Evolutionary conservation across 164 flowering plant genomes (phyloP), one percentile per base, ranked within the genome.

Genomic region (Vitis labrusca): DNA sequence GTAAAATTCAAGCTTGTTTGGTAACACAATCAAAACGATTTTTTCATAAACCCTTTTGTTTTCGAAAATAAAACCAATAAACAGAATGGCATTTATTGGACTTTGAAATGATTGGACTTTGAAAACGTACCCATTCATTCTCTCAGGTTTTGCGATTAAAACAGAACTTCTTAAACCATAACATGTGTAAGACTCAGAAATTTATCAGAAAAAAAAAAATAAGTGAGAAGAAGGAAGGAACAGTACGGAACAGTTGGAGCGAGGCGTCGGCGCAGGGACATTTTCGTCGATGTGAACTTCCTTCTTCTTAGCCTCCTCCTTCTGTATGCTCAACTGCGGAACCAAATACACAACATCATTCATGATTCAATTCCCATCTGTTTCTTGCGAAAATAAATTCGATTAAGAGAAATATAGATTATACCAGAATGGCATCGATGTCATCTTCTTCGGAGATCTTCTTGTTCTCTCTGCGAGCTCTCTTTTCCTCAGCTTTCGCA

Each of bases 281-380:
- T 93, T 95, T 8, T 95, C 99, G 67, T 93, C 99, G 1, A 93
- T 78, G 16, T 84, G 93, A 15, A 95, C 89, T 74, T 93, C 98
- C 83, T 91, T 95, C 88, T 95, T 95, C 78, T 95, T 95, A 14
- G 99, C 97, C 71, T 95, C 99, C 74, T 93, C 99, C 71, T 93
- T 95, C 70, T 93, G 97, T 76, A 95, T 95, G 61, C 84, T 93
- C 82, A 89, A 67, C 99, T 95, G 84, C 61, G 17, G 11, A 64
- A 53, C 7, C 10, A 69, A 72, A 15, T 11, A 53, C 9, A 51
- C 14, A 37, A 37, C 44, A 37, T 37, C 44, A 6, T 37, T 6
- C 6, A 37, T 37, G 5, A 37, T 37, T 37, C 44, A 37, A 37
- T 37, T 37, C 7, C 7, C 44, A 37, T 37, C 44, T 3, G 44